Evolutionary conservation across 2,329 filamentous ascomycete species (phyloP).

Genomic region (Helotiales sp.): DNA sequence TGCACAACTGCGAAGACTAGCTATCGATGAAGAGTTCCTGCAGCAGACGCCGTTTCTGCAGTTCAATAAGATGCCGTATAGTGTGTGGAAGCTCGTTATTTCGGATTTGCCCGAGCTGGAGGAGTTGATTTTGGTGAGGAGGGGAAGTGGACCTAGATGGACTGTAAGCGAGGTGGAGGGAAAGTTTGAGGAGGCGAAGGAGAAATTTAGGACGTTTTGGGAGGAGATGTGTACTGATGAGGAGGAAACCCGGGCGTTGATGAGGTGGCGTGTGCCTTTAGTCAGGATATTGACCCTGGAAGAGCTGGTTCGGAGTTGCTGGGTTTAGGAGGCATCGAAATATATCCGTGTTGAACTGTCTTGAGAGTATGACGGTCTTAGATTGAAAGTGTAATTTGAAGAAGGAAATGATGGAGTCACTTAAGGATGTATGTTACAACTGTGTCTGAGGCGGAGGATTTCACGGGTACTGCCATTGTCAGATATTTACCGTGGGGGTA

Average conservation of each 20-base stretch:
- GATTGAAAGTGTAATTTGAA: too few species aligned
- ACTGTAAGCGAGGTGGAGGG: slow-evolving; percentile 7
- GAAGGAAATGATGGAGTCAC: too few species aligned
- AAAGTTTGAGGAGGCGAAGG: slow-evolving; percentile 11
- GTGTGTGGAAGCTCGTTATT: slow-evolving; percentile 19
- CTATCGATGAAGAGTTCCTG: slow-evolving; percentile 19
- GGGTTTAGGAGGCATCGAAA: background rate
- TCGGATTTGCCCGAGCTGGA: slow-evolving; percentile 12
- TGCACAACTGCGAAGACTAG: slow-evolving; percentile 12
- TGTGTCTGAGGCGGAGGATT: too few species aligned
- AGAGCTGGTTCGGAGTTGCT: slow-evolving; percentile 20
- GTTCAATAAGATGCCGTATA: slow-evolving; percentile 14
- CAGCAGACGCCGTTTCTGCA: slow-evolving; percentile 11
- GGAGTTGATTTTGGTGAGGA: slow-evolving; percentile 16
- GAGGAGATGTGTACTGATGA: slow-evolving; percentile 1
- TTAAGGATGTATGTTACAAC: too few species aligned
- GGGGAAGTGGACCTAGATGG: background rate
- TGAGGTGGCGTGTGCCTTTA: slow-evolving; percentile 11
- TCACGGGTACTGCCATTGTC: too few species aligned
- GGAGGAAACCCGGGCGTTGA: background rate
- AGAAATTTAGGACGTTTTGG: slow-evolving; percentile 10
- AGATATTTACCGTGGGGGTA: too few species aligned
- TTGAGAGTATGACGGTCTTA: too few species aligned
- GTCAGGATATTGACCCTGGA: slow-evolving; percentile 15
- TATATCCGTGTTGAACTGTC: too few species aligned